phyloP scores from a whole-genome alignment of 2,329 filamentous ascomycete species.

The Cadophora gregata region DNA sequence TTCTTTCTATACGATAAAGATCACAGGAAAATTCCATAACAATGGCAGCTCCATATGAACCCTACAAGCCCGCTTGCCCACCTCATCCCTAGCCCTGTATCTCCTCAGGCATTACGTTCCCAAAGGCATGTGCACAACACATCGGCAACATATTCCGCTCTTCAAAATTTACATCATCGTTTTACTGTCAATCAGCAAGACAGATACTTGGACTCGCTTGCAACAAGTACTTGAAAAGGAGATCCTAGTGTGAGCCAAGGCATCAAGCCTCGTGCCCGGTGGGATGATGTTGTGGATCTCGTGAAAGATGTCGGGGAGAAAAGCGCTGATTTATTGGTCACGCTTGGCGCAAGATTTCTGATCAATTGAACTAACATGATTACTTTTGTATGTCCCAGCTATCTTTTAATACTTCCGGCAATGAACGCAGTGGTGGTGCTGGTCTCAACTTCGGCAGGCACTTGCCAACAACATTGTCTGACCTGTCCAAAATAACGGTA shows the following conservation, averaged over 20 bases:
- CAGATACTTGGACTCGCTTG: constrained; percentile 34
- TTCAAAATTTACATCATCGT: constrained; percentile 41
- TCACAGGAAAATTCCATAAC: too few relatives aligned
- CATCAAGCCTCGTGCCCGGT: constrained; percentile 38
- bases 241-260: constrained; percentile 38
- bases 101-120: constrained; percentile 39
- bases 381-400: constrained; percentile 14
- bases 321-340: constrained; percentile 16
- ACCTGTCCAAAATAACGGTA: constrained; percentile 12
- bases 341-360: neutral
- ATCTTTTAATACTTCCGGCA: neutral
- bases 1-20: too few relatives aligned
- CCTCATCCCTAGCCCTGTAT: constrained; percentile 22
- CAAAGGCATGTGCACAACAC: constrained; percentile 41
- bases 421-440: neutral
- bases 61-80: constrained; percentile 19
- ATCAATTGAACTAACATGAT: constrained; percentile 12
- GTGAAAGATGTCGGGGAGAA: constrained; percentile 18
- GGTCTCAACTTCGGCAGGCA: neutral
- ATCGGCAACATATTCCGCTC: constrained; percentile 38
- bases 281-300: constrained; percentile 38
- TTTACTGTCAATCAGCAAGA: constrained; percentile 41
- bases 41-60: constrained; percentile 19
- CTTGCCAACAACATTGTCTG: constrained; percentile 21
- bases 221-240: constrained; percentile 35